A percentile compares a stretch with the other conserved stretches of the same genome.
These are phyloP conservation scores for Botrytis paeoniae DNA, from an alignment of 2,329 filamentous ascomycete genomes.

Conservation along the genomic window DNA sequence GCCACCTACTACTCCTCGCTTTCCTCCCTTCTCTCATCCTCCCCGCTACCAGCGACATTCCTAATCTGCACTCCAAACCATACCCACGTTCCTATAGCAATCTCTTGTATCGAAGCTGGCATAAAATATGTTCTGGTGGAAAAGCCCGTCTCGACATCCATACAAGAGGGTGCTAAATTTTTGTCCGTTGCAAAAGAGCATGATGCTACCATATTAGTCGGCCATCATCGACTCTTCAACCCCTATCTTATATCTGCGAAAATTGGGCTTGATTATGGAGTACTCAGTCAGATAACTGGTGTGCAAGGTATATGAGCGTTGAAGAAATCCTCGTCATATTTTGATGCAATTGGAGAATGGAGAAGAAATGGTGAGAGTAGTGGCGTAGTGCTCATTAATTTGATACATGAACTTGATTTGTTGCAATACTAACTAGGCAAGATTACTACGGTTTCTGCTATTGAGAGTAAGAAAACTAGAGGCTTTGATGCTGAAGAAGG, in stretches of 20 bases:
- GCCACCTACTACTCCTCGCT: not conserved
- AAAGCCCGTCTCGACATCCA: conserved; percentile 51
- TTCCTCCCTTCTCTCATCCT: conserved; percentile 37
- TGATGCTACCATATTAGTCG: not conserved
- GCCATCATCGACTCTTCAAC: conserved; percentile 1
- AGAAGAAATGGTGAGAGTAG: conserved; percentile 42
- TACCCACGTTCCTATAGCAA: conserved; percentile 41
- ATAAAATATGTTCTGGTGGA: conserved; percentile 54
- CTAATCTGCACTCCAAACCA: conserved; percentile 35
- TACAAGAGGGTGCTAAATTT: conserved; percentile 42
- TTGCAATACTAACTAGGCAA: not conserved
- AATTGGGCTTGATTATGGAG: conserved; percentile 28
- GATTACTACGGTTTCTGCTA: not conserved
- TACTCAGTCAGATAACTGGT: conserved; percentile 49
- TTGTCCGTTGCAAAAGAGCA: not conserved
- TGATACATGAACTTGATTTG: conserved; percentile 32
- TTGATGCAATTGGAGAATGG: conserved; percentile 48
- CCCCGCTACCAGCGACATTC: conserved; percentile 48
- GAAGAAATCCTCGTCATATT: conserved; percentile 52
- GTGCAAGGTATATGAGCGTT: conserved; percentile 54
- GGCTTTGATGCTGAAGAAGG: not conserved
- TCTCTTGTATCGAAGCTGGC: conserved; percentile 46
- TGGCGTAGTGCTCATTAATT: conserved; percentile 54
- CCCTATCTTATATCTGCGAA: not conserved
- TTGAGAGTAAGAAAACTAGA: not conserved